Percentiles rank a stretch among this genome's conserved stretches.
These are phyloP conservation scores for Arctostaphylos glauca DNA, from an alignment of 148 eudicot species.

Conservation along the genomic window DNA sequence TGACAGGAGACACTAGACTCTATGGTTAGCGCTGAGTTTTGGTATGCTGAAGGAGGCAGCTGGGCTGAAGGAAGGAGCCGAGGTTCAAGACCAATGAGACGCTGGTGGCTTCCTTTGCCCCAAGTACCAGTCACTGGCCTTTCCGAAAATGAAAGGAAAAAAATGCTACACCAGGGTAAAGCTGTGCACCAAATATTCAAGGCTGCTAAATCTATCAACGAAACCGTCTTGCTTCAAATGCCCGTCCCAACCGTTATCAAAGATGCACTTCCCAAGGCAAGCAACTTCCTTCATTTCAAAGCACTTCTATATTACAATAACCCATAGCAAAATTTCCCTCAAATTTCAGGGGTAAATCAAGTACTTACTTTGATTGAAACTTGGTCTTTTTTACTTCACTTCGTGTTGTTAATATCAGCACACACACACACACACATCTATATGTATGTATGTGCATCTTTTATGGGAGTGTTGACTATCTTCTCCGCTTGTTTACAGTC, in stretches of 20 bases:
- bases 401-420: not conserved
- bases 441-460: not conserved
- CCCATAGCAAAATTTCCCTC: not conserved
- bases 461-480: not conserved
- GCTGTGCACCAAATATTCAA: slow-evolving; percentile 78
- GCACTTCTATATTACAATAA: not conserved
- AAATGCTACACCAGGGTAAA: slow-evolving; percentile 69
- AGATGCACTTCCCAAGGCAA: slow-evolving; percentile 81
- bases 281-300: slow-evolving; percentile 1
- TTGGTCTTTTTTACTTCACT: not conserved
- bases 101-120: slow-evolving; percentile 96
- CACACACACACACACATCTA: too few species aligned
- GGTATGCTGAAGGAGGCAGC: slow-evolving; percentile 82
- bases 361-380: not conserved
- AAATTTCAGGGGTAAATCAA: not conserved
- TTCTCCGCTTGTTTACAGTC: slow-evolving; percentile 46
- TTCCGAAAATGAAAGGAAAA: slow-evolving; percentile 62
- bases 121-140: slow-evolving; percentile 76
- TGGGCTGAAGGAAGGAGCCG: slow-evolving; percentile 61
- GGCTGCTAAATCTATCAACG: slow-evolving; percentile 87
- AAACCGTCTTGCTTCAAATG: slow-evolving; percentile 68
- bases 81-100: slow-evolving; percentile 52
- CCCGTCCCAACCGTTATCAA: slow-evolving; percentile 56
- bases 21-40: slow-evolving; percentile 71
- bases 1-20: slow-evolving; percentile 82